Evolutionary conservation across 306 rosid species (phyloP), one percentile per base, ranked within the genome.

Genomic region (Cyclanthera cordifolia): DNA sequence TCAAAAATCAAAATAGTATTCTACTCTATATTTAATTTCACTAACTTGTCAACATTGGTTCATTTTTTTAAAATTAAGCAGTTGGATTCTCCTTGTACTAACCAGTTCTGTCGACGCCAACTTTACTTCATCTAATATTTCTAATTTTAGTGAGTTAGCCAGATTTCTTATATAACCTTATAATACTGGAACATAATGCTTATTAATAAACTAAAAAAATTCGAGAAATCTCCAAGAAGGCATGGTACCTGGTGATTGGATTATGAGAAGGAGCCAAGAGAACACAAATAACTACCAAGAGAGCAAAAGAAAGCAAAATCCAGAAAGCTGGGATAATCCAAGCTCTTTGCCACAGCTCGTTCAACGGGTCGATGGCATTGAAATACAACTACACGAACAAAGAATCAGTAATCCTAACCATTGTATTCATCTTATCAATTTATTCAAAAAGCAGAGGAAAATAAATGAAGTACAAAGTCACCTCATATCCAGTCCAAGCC

Each of bases 401-500:
- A 51, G 50, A 32, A 63, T 63, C 32, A 63, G 52, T 63, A 63
- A 63, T 41, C 27, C 32, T 19, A 37, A 59, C 15, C 11, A 20
- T 5, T 37, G 32, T 30, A 12, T 11, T 39, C 5, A 61, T 61
- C 51, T 11, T 60, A 39, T 39, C 51, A 41, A 61, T 20, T 41
- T 63, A 32, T 20, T 41, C 28, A 12, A 63, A 8, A 58, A 34
- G 17, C 16, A 30, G 65, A 57, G 45, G 64, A 30, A 28, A 30
- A 15, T 27, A 59, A 59, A 59, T 59, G 67, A 32, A 60, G 37
- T 60, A 12, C 28, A 13, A 41, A 17, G n/a, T 39, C 48, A 91
- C 97, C 97, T 91, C 97, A 78, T 88, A 91, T 76, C 97, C 95
- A 77, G 85, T 85, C 97, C 96, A 91, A 28, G 91, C 95, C 70